Evolutionary conservation across 2,329 filamentous ascomycete species (phyloP), one percentile per base, ranked within the genome.

Genomic region (Pezicula radicicola): DNA sequence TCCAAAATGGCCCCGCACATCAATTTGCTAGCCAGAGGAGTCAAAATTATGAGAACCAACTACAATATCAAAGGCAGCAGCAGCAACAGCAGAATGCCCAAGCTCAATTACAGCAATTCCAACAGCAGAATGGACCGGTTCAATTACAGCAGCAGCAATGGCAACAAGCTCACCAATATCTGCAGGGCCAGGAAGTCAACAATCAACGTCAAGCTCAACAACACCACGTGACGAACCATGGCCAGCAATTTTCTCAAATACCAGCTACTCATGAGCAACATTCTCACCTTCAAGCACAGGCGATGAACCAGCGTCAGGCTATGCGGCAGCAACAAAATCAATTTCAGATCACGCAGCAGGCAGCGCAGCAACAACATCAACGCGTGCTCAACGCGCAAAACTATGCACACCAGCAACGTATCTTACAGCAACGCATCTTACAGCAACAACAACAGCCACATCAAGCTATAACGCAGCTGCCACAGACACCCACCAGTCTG

Each of bases 391-490:
- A 42, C 40, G 12, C 25, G 16, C 40, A 25, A 42, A 25, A 42
- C 4, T 16, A 42, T 19, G 18, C 18, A 25, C 18, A 13, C 40
- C 40, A 42, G 40, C 57, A 54, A 47, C 28, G 35, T 10, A 9
- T 49, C 28, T 10, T 9, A 27, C 49, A 53, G 1, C 53, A 52
- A 19, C 19, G 19, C 19, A 19, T 19, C 10, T 25, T 21, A 37
- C 54, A 59, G 12, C 16, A 57, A 49, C 39, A 55, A 48, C 21
- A 53, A 15, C 56, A 57, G 15, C 51, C 21, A n/a, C 52, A 53
- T 15, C 48, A 48, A 16, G 33, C 44, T 33, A 12, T 33, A 7
- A 12, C 30, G 9, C 52, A 52, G 33, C 42, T 43, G 6, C 50
- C 46, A 43, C 46, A 53, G 44, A 15, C 43, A 8, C 55, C 42